phyloP scores from a whole-genome alignment of 306 rosid species.

The Rosa lucieae region DNA sequence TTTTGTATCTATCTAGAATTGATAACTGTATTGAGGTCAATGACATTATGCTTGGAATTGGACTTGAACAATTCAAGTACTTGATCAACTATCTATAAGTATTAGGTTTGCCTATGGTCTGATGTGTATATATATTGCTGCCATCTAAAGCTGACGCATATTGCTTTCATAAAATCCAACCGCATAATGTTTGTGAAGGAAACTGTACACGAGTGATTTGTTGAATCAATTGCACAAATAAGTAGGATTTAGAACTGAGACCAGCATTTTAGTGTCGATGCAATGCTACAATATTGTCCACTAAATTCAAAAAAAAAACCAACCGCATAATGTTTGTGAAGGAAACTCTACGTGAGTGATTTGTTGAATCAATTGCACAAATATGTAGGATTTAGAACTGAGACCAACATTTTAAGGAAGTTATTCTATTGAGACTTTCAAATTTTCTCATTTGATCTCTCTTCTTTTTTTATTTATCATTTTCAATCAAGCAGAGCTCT shows the following conservation, averaged over 20 bases:
- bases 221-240: no score
- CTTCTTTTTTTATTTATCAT: no score
- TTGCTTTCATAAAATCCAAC: background rate
- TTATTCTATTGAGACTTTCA: no score
- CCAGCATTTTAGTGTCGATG: no score
- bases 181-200: background rate
- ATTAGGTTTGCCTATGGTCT: background rate
- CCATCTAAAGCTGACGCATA: background rate
- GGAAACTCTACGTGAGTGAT: background rate
- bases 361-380: no score
- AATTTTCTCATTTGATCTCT: no score
- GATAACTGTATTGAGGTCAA: background rate
- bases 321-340: background rate
- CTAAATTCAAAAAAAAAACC: background rate
- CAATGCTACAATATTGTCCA: no score
- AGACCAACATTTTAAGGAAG: no score
- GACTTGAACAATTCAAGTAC: background rate
- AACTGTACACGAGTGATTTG: background rate
- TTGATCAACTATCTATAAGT: background rate
- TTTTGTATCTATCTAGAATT: slow-evolving; percentile 15
- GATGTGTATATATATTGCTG: background rate
- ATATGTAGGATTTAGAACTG: no score
- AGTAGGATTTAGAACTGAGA: no score
- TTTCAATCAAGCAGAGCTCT: no score
- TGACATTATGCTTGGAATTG: background rate